phyloP scores from a whole-genome alignment of 2,329 filamentous ascomycete species.

The Phoma sp. region DNA sequence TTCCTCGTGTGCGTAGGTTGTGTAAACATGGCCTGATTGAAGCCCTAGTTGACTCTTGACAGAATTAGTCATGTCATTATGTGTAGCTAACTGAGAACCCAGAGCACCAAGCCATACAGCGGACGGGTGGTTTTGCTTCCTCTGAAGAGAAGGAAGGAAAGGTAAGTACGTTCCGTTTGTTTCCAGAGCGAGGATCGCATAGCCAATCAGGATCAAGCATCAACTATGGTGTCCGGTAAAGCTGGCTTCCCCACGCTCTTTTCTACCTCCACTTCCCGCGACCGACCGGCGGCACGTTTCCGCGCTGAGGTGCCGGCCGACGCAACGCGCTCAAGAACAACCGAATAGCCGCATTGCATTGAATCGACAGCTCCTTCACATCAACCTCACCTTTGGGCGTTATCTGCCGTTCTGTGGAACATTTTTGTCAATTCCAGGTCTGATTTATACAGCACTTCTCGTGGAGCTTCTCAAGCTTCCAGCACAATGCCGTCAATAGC shows the following conservation, averaged over 20 bases:
- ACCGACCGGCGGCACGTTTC: background rate
- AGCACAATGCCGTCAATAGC: conserved; percentile 44
- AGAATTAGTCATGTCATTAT: too few relatives aligned
- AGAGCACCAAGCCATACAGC: too few relatives aligned
- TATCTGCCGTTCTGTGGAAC: background rate
- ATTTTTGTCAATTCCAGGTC: conserved; percentile 1
- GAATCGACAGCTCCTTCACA: background rate
- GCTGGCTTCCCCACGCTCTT: conserved; percentile 4
- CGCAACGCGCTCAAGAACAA: conserved; percentile 16
- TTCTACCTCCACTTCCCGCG: conserved; percentile 10
- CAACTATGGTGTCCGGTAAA: background rate
- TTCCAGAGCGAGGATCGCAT: conserved; percentile 8
- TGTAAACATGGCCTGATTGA: too few relatives aligned
- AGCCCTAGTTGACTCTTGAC: too few relatives aligned
- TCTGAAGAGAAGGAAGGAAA: background rate
- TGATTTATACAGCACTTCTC: background rate
- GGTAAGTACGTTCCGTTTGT: conserved; percentile 5
- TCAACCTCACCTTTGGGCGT: background rate
- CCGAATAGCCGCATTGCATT: conserved; percentile 11
- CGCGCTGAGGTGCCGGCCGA: conserved; percentile 13
- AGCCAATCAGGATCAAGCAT: conserved; percentile 2
- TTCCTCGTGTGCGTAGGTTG: too few relatives aligned
- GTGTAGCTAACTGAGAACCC: too few relatives aligned
- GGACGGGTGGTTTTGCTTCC: too few relatives aligned
- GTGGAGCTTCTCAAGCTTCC: background rate